Percentiles rank a stretch among this genome's conserved stretches.
Conservation (phyloP, 805 yeast genomes). For the Barnettozyma salicaria region DNA sequence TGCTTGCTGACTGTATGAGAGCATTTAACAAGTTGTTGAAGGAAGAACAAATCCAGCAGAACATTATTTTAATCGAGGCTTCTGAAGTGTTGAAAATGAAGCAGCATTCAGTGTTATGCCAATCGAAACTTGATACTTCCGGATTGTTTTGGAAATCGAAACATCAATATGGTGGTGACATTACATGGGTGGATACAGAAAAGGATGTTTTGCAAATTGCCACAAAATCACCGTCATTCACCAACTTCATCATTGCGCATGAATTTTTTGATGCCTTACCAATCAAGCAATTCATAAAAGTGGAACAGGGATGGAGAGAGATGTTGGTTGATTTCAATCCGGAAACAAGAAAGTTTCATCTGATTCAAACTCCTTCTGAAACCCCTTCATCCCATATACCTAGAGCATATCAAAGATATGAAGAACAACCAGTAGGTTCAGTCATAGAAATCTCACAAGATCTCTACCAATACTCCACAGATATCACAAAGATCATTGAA, state of each 20-base stretch:
- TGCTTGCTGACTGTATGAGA: constrained; percentile 58
- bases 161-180: constrained; percentile 40
- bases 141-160: constrained; percentile 15
- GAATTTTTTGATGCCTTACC: constrained; percentile 88
- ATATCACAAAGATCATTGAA: constrained; percentile 42
- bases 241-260: constrained; percentile 72
- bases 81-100: constrained; percentile 54
- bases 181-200: constrained; percentile 59
- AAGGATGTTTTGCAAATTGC: constrained; percentile 32
- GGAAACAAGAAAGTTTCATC: constrained; percentile 37
- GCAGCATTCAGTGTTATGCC: constrained; percentile 50
- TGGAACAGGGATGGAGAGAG: constrained; percentile 74
- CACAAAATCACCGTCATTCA: constrained; percentile 14
- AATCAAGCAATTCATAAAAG: constrained; percentile 57
- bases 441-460: constrained; percentile 73
- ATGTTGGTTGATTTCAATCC: constrained; percentile 51
- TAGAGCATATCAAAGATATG: constrained; percentile 41
- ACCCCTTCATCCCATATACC: constrained; percentile 62
- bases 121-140: constrained; percentile 13
- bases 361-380: constrained; percentile 50
- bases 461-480: constrained; percentile 50
- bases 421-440: constrained; percentile 47
- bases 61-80: constrained; percentile 61
- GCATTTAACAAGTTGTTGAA: constrained; percentile 38
- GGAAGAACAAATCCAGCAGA: constrained; percentile 26